Evolutionary conservation across 1,284 basidiomycete genomes (phyloP).

Genomic region (Trichosporon sp.): DNA sequence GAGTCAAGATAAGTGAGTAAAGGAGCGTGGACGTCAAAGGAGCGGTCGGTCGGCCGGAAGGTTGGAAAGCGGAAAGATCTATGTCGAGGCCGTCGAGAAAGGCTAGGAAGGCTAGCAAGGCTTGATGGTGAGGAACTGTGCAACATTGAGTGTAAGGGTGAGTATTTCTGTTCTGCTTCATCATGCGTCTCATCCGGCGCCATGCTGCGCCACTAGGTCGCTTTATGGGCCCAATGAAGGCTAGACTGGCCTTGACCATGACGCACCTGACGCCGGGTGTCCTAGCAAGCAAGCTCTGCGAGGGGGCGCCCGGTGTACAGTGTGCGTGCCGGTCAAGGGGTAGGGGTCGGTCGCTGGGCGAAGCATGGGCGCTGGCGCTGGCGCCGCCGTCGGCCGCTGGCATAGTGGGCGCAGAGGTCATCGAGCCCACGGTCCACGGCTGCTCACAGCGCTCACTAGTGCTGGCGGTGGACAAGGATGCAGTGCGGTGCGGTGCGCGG

Average conservation of each 20-base stretch:
- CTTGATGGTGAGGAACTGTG: neutral
- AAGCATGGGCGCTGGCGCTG: neutral
- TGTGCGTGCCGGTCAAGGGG: too few relatives aligned
- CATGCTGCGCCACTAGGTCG: neutral
- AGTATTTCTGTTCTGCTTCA: neutral
- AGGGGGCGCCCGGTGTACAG: too few relatives aligned
- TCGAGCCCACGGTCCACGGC: neutral
- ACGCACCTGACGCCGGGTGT: neutral
- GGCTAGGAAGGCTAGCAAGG: neutral
- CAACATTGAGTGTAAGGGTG: neutral
- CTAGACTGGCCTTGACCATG: neutral
- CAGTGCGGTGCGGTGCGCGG: too few relatives aligned
- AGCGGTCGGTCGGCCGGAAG: neutral
- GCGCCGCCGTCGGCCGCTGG: too few relatives aligned
- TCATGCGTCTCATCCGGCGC: neutral
- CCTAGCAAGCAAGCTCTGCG: neutral
- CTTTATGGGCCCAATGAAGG: neutral
- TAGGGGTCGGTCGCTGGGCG: neutral
- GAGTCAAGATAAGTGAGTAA: neutral
- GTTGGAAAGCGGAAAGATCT: neutral
- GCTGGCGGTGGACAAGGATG: neutral
- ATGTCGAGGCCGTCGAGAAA: neutral
- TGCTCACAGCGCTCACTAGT: too few relatives aligned
- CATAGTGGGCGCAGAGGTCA: neutral
- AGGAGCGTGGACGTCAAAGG: neutral